Evolutionary conservation across 2,329 filamentous ascomycete genomes (phyloP), one percentile per base, ranked within the genome.

Genomic region (Albophoma yamanashiensis): DNA sequence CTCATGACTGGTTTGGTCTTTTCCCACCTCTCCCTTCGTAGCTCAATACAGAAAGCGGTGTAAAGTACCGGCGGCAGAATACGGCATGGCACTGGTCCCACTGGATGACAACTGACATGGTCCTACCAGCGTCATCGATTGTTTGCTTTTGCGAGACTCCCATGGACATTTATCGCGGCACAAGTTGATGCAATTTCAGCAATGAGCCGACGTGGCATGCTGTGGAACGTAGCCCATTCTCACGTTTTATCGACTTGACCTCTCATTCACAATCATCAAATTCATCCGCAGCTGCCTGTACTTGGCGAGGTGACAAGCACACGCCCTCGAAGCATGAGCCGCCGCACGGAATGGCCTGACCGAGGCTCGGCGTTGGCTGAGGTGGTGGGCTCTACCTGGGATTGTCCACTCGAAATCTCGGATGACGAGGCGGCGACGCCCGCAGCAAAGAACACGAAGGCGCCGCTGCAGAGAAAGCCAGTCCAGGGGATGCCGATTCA

Each of bases 301-400:
- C 2, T 14, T 31, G 31, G 17, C 40, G 20, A 7, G 42, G 0
- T 47, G n/a, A 27, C 31, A n/a, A 36, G 17, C 4, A 53, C 2
- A 12, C 15, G 17, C 27, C 15, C 27, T 12, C 20, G 27, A 53
- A 34, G 31, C 31, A 34, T 36, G 5, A 11, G 20, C 12, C 50
- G 17, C 17, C 31, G 17, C 50, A 8, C n/a, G 1, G 12, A n/a
- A 36, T 2, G 31, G 31, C 20, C 11, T 36, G 20, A 53, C 14
- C 50, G 34, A 36, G 14, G 11, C 9, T 6, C 50, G 4, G 31
- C 8, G 22, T 17, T 27, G 38, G 12, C 22, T 9, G 58, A 17
- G 39, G 50, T 12, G 1, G 9, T 22, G 27, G 53, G 42, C 22
- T 50, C 52, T 15, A 50, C 31, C 42, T 71, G 68, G 45, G 45